Evolutionary conservation across 768 basidiomycete species (phyloP).

Genomic region (Ramaria sp.): DNA sequence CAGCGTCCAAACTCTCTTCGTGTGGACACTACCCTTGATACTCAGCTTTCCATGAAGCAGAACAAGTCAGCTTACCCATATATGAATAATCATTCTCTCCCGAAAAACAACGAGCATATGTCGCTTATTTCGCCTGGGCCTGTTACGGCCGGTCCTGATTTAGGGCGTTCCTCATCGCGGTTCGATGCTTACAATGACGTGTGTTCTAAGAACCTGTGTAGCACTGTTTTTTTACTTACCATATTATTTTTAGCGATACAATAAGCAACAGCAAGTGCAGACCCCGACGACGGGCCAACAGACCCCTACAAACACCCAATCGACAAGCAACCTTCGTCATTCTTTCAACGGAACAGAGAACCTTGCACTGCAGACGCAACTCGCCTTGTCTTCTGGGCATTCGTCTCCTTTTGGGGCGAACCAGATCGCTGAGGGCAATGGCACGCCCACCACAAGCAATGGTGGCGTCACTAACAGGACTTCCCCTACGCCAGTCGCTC

Average conservation of each 20-base stretch:
- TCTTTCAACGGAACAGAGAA: constrained; percentile 65
- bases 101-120: constrained; percentile 39
- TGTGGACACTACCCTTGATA: constrained; percentile 56
- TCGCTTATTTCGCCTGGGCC: constrained; percentile 65
- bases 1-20: constrained; percentile 32
- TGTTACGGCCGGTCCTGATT: constrained; percentile 75
- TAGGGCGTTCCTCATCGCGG: constrained; percentile 61
- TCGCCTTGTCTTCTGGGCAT: background rate
- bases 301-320: constrained; percentile 9
- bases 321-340: constrained; percentile 46
- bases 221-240: constrained; percentile 12
- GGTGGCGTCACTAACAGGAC: background rate
- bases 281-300: constrained; percentile 4
- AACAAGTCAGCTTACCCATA: constrained; percentile 81
- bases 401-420: background rate
- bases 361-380: background rate
- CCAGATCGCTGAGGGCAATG: background rate
- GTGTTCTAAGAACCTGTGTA: too few relatives aligned
- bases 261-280: constrained; percentile 3
- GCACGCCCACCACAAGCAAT: background rate
- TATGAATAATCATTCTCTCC: constrained; percentile 33
- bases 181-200: constrained; percentile 64
- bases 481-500: background rate
- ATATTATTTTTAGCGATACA: constrained; percentile 9
- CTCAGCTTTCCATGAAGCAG: constrained; percentile 48